Conservation (phyloP, 192 early-diverging fungal species). For the Coemansia reversa region DNA sequence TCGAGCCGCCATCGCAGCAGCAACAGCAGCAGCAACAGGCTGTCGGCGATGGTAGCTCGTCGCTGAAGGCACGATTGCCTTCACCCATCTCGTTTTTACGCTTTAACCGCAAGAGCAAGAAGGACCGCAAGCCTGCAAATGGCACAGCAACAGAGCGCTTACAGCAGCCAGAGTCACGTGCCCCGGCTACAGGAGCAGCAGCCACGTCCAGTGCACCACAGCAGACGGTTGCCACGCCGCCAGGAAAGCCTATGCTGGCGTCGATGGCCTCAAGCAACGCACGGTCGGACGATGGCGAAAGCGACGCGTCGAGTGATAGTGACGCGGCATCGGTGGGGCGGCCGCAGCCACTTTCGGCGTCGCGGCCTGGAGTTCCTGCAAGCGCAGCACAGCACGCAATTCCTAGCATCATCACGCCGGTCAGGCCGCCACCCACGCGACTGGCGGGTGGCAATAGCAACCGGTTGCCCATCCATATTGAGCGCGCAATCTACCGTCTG, state of each 20-base stretch:
- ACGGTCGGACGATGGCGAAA: slow-evolving; percentile 8
- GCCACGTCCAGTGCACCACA: background rate
- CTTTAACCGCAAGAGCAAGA: slow-evolving; percentile 50
- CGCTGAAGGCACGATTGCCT: slow-evolving; percentile 42
- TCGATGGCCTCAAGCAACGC: background rate
- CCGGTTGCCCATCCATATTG: slow-evolving; percentile 72
- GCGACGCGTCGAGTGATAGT: slow-evolving; percentile 17
- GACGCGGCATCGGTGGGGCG: background rate
- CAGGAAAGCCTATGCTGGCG: background rate
- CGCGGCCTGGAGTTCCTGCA: background rate
- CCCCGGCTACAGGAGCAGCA: slow-evolving; percentile 18
- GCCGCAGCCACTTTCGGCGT: slow-evolving; percentile 12
- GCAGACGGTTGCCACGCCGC: background rate
- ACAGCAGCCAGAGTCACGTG: too few relatives aligned
- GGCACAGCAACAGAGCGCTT: background rate
- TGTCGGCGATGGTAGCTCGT: background rate
- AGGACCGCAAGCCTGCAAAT: slow-evolving; percentile 20
- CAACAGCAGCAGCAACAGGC: background rate
- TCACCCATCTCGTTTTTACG: slow-evolving; percentile 47
- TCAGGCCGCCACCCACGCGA: slow-evolving; percentile 52
- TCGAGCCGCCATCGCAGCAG: slow-evolving; percentile 1
- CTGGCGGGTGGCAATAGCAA: slow-evolving; percentile 18
- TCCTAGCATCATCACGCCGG: slow-evolving; percentile 57
- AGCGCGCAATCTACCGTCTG: slow-evolving; percentile 72
- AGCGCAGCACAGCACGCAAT: slow-evolving; percentile 14